Evolutionary conservation across 495 filamentous ascomycete genomes (phyloP).

Genomic region (Hypoxylon intermedium): DNA sequence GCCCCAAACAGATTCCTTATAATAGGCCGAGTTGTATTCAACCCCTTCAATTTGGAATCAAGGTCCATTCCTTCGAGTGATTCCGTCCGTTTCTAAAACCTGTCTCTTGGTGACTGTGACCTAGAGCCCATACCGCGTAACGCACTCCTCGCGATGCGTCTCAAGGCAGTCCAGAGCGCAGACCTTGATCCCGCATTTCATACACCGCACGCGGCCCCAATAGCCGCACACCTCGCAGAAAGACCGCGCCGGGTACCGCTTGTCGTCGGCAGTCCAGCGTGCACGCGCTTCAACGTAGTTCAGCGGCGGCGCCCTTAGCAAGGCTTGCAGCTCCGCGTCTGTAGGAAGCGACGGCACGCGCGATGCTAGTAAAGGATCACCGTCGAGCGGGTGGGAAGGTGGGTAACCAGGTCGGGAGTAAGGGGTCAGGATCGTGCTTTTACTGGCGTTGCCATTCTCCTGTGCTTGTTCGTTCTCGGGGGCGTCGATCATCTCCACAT

Average conservation of each 20-base stretch:
- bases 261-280: slow-evolving; percentile 52
- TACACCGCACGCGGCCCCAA: slow-evolving; percentile 86
- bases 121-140: slow-evolving; percentile 72
- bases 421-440: slow-evolving; percentile 38
- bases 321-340: slow-evolving; percentile 68
- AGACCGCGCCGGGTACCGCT: slow-evolving; percentile 63
- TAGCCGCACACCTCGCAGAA: slow-evolving; percentile 94
- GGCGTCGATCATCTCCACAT: slow-evolving; percentile 49
- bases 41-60: no score
- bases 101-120: no score
- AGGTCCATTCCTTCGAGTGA: no score
- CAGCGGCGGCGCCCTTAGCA: slow-evolving; percentile 75
- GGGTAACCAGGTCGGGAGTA: slow-evolving; percentile 38
- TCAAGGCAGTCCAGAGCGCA: slow-evolving; percentile 85
- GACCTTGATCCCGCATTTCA: slow-evolving; percentile 79
- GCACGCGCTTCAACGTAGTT: slow-evolving; percentile 81
- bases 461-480: neutral
- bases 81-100: no score
- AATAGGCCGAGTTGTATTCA: no score
- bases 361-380: slow-evolving; percentile 68
- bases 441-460: slow-evolving; percentile 33
- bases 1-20: no score
- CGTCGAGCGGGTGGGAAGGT: slow-evolving; percentile 56
- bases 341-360: slow-evolving; percentile 70
- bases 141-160: slow-evolving; percentile 75